Evolutionary conservation across 1,284 basidiomycete genomes (phyloP).

Genomic region (Irpex rosettiformis): DNA sequence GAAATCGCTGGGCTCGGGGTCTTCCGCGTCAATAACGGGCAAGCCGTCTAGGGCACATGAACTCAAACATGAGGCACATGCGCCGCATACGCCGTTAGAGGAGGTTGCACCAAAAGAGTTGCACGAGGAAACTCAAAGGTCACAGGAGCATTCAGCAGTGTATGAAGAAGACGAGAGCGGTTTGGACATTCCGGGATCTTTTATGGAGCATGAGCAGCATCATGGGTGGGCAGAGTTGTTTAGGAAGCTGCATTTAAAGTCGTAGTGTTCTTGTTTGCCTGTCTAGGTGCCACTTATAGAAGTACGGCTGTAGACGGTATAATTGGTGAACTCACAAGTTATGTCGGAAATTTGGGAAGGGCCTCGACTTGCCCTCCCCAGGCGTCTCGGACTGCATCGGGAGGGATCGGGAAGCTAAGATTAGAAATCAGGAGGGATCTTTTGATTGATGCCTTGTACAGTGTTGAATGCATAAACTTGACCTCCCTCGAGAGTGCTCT

Average conservation of each 20-base stretch:
- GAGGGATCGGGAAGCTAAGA: too few relatives aligned
- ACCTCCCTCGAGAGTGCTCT: background rate
- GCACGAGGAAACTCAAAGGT: slow-evolving; percentile 4
- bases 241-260: slow-evolving; percentile 22
- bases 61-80: slow-evolving; percentile 21
- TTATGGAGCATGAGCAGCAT: slow-evolving; percentile 25
- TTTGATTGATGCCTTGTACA: too few relatives aligned
- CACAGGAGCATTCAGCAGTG: slow-evolving; percentile 22
- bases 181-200: slow-evolving; percentile 46
- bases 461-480: background rate
- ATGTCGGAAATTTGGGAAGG: too few relatives aligned
- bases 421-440: too few relatives aligned
- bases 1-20: slow-evolving; percentile 1
- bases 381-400: too few relatives aligned
- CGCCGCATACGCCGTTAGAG: slow-evolving; percentile 22
- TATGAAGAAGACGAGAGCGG: slow-evolving; percentile 14
- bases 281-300: too few relatives aligned
- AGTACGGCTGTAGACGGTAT: too few relatives aligned
- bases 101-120: slow-evolving; percentile 19
- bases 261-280: too few relatives aligned
- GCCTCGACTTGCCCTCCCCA: too few relatives aligned
- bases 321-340: too few relatives aligned
- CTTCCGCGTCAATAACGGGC: background rate
- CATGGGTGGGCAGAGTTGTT: slow-evolving; percentile 21
- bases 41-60: slow-evolving; percentile 15